Base-by-base conservation (phyloP, 2,329 filamentous ascomycete species). In the Curvularia hawaiiensis region DNA sequence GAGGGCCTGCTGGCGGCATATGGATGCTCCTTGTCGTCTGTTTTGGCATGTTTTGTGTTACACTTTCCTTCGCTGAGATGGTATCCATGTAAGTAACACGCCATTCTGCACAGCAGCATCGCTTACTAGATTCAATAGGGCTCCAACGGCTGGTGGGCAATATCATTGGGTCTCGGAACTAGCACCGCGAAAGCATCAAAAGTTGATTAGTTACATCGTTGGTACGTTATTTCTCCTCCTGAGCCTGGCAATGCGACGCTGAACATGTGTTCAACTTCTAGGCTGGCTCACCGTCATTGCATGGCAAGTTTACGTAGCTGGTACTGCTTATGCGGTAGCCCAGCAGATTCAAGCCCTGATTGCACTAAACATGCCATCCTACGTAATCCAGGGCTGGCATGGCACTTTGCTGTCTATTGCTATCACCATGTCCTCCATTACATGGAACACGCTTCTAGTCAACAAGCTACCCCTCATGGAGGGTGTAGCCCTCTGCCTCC, bases 331-430 rank as follows among this genome's bases (percentile, higher is more conserved):
- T 48, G 58, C 65, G 1, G 47, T 58, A 3, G 56, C 61, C 5
- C 61, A 60, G 5, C 61, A 68, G 41, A 57, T 72, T 22, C 68
- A 71, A 54, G 69, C 63, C 10, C 50, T 72, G 9, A 64, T 72
- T 14, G 66, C 56, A 10, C 62, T 82, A 26, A 80, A 77, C 33
- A 59, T 77, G 16, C 63, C 65, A 0, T 50, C 58, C 18, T 80
- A 81, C 56, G 49, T 62, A 3, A 61, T 68, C 1, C 56, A 79
- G 48, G 62, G 68, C 22, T 84, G 80, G 80, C 82, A 84, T 49
- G 77, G 74, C 2, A 83, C 81, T 0, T 71, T 84, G 0, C 60
- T 84, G 2, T 73, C 76, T 46, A 80, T 79, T 59, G 79, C 77
- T 2, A 66, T 81, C 11, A 67, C 74, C 4, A 55, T 77, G 1